phyloP scores from a whole-genome alignment of 2,329 filamentous ascomycete genomes.

The Claviceps citrina region DNA sequence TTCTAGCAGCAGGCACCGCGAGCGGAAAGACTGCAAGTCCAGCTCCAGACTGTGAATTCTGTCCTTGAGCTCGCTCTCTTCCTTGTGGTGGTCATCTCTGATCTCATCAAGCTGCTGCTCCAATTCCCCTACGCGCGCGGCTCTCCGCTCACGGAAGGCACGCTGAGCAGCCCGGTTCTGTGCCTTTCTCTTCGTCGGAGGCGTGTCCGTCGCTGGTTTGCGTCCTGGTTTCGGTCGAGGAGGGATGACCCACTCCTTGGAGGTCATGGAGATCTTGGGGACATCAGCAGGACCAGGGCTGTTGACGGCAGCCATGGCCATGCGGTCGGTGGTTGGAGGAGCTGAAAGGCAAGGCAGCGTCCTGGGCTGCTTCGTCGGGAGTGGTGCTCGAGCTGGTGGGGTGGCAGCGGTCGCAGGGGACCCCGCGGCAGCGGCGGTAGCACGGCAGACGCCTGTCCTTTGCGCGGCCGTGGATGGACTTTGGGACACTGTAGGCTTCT shows the following conservation, averaged over 20 bases:
- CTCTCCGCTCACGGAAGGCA: constrained; percentile 75
- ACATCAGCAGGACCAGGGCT: constrained; percentile 24
- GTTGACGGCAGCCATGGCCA: constrained; percentile 33
- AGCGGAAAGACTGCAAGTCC: constrained; percentile 50
- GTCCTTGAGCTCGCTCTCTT: constrained; percentile 41
- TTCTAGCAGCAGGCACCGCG: constrained; percentile 46
- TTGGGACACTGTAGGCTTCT: constrained; percentile 2
- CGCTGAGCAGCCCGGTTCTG: constrained; percentile 89
- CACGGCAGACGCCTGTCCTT: constrained; percentile 4
- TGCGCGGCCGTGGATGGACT: not conserved
- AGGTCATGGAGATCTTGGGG: constrained; percentile 48
- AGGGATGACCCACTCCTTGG: constrained; percentile 74
- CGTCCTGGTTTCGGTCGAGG: constrained; percentile 78
- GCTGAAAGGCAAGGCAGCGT: constrained; percentile 16
- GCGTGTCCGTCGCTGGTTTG: constrained; percentile 86
- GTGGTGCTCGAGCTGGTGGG: constrained; percentile 11
- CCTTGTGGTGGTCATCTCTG: constrained; percentile 40
- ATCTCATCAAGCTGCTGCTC: constrained; percentile 51
- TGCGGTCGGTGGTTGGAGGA: constrained; percentile 17
- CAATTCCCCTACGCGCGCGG: constrained; percentile 65
- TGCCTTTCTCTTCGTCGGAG: constrained; percentile 81
- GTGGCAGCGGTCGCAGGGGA: constrained; percentile 8
- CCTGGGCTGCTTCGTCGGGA: constrained; percentile 10
- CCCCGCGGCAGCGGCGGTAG: constrained; percentile 8
- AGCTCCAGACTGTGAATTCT: constrained; percentile 44